Percentiles rank a stretch among this genome's conserved stretches.
These are phyloP conservation scores for Plasmodiophora brassicae DNA, from an alignment of 208 protist genomes.

Conservation along the genomic window DNA sequence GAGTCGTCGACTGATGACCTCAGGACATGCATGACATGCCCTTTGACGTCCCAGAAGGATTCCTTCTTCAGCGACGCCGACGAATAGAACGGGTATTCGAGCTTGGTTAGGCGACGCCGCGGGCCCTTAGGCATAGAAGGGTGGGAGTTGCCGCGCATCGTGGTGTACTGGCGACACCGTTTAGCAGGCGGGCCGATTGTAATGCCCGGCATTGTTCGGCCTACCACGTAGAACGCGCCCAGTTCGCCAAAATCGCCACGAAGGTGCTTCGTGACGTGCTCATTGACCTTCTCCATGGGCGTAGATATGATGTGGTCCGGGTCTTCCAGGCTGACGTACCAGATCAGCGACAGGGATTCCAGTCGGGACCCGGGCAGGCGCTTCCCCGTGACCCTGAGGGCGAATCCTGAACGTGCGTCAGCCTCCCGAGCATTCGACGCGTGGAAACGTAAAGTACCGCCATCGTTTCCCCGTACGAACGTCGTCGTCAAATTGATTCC, in stretches of 20 bases:
- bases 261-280: background rate
- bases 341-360: background rate
- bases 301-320: background rate
- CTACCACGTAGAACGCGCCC: background rate
- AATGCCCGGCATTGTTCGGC: too few species aligned
- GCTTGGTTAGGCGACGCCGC: background rate
- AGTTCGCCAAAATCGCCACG: background rate
- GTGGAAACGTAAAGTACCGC: background rate
- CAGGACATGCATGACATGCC: background rate
- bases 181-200: too few species aligned
- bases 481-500: background rate
- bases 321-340: background rate
- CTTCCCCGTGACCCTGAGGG: background rate
- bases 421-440: background rate
- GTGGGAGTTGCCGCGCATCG: too few species aligned
- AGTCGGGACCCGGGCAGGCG: background rate
- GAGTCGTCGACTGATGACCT: background rate
- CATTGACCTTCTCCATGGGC: background rate
- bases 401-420: background rate
- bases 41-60: background rate
- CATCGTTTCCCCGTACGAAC: background rate
- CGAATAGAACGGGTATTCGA: background rate
- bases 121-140: background rate
- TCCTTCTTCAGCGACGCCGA: background rate
- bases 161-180: too few species aligned